Evolutionary conservation across 179 eudicot genomes (phyloP).

Genomic region (Silene noctiflora): DNA sequence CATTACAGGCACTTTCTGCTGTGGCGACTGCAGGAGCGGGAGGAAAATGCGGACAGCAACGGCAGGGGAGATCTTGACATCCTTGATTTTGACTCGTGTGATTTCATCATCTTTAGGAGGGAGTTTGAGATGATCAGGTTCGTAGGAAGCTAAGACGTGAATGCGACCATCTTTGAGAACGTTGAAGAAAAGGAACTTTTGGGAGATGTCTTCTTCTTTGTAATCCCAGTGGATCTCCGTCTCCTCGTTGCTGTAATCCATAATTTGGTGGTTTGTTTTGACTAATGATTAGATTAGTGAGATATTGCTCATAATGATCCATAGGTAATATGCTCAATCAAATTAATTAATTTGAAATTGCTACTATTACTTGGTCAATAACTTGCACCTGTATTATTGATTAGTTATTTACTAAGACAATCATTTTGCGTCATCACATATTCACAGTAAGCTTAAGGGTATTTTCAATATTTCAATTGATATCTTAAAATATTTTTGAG

Average conservation of each 20-base stretch:
- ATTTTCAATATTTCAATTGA: too few species aligned
- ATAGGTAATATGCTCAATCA: too few species aligned
- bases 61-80: conserved; percentile 24
- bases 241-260: conserved; percentile 2
- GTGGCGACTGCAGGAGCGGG: conserved; percentile 18
- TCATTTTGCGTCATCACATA: too few species aligned
- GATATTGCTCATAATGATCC: too few species aligned
- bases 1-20: conserved; percentile 35
- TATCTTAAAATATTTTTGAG: too few species aligned
- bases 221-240: conserved; percentile 9
- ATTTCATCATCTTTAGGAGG: conserved; percentile 30
- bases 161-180: conserved; percentile 35
- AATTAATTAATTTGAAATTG: too few species aligned
- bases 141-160: conserved; percentile 11
- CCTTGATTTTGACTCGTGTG: conserved; percentile 33
- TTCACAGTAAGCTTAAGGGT: too few species aligned
- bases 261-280: neutral
- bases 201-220: conserved; percentile 25
- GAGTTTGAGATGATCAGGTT: neutral
- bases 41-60: conserved; percentile 40
- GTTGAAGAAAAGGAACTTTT: conserved; percentile 34
- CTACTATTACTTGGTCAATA: too few species aligned
- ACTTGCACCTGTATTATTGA: too few species aligned
- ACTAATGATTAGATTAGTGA: too few species aligned
- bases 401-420: too few species aligned